Evolutionary conservation across 345 rosid genomes (phyloP).

Genomic region (Melaleuca quinquenervia): DNA sequence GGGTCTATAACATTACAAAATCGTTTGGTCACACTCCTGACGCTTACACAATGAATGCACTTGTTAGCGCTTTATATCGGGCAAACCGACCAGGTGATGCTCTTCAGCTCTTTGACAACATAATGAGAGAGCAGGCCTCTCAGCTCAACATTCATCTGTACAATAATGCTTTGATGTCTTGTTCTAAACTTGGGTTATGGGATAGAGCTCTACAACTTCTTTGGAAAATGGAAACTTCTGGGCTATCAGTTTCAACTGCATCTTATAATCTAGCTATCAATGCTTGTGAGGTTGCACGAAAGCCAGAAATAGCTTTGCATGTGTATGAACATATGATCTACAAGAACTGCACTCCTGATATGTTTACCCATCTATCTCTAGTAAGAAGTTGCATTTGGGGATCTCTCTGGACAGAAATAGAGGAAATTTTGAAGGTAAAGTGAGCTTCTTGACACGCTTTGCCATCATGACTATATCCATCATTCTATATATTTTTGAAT

Average conservation of each 20-base stretch:
- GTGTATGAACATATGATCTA: constrained; percentile 66
- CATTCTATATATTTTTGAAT: not conserved
- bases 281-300: constrained; percentile 62
- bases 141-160: constrained; percentile 39
- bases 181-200: constrained; percentile 72
- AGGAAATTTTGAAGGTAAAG: constrained; percentile 47
- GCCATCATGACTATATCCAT: not conserved
- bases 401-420: constrained; percentile 62
- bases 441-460: not conserved
- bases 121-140: constrained; percentile 23
- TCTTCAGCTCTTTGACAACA: constrained; percentile 51
- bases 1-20: constrained; percentile 30
- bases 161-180: constrained; percentile 53
- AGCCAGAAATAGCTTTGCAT: constrained; percentile 57
- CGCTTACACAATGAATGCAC: constrained; percentile 71
- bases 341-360: constrained; percentile 38
- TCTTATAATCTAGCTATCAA: constrained; percentile 59
- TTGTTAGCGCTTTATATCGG: constrained; percentile 49
- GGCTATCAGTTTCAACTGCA: constrained; percentile 29
- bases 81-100: constrained; percentile 45
- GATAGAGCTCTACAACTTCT: constrained; percentile 66
- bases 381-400: constrained; percentile 74
- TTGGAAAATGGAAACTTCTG: constrained; percentile 63
- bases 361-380: constrained; percentile 56
- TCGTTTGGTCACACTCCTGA: constrained; percentile 53